phyloP scores from a whole-genome alignment of 768 basidiomycete genomes.

The Phaeotremella fagi region DNA sequence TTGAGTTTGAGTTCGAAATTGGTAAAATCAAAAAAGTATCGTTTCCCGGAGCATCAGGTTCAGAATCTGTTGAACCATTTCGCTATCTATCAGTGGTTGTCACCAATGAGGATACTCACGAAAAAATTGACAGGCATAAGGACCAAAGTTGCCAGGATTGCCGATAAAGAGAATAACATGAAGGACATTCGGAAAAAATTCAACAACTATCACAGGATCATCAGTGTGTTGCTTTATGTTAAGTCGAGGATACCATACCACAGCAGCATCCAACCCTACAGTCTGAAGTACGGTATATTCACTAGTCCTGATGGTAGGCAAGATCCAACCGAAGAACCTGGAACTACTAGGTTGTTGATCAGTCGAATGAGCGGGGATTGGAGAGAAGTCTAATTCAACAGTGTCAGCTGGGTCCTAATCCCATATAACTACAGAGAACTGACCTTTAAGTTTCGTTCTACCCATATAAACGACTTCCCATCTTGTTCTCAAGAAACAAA shows the following conservation, averaged over 20 bases:
- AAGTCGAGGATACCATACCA: constrained; percentile 54
- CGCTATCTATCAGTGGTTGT: constrained; percentile 16
- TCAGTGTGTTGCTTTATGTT: neutral
- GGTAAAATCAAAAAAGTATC: constrained; percentile 22
- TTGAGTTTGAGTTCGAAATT: constrained; percentile 13
- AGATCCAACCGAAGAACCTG: constrained; percentile 92
- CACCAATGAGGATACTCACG: constrained; percentile 52
- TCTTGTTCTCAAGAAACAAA: constrained; percentile 79
- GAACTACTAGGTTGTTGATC: too few species aligned
- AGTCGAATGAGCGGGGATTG: constrained; percentile 28
- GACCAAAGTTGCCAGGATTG: constrained; percentile 71
- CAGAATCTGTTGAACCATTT: constrained; percentile 52
- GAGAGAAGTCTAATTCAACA: constrained; percentile 29
- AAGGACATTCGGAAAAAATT: constrained; percentile 96
- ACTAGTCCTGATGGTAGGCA: constrained; percentile 82
- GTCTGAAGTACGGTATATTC: constrained; percentile 93
- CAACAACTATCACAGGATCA: constrained; percentile 58
- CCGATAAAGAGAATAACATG: constrained; percentile 80
- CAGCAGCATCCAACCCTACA: constrained; percentile 93
- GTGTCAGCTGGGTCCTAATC: neutral
- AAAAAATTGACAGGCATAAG: constrained; percentile 94
- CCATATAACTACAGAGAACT: constrained; percentile 17
- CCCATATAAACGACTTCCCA: constrained; percentile 90
- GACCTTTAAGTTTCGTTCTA: constrained; percentile 88
- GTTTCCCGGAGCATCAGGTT: constrained; percentile 50